Conservation (phyloP, 192 early-diverging fungal species). For the Linnemannia elongata region DNA sequence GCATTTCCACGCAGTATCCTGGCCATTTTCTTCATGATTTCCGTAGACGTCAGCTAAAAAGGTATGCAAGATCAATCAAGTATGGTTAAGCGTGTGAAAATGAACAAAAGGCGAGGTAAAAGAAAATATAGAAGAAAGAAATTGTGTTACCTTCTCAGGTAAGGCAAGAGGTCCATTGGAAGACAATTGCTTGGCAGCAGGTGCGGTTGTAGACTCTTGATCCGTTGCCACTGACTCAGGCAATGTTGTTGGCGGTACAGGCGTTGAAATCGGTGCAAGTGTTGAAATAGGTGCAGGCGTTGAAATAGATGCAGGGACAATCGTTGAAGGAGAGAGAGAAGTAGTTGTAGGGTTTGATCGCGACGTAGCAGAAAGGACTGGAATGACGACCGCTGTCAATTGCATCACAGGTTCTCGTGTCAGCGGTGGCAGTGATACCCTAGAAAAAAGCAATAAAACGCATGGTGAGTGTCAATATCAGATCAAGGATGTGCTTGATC, state of each 20-base stretch:
- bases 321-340: background rate
- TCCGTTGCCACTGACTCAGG: background rate
- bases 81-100: background rate
- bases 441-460: background rate
- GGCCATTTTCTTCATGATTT: slow-evolving; percentile 7
- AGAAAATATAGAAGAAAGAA: background rate
- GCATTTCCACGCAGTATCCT: slow-evolving; percentile 18
- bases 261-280: background rate
- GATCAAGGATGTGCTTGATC: background rate
- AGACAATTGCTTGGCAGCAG: background rate
- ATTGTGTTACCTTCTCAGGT: background rate
- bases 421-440: background rate
- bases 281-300: background rate
- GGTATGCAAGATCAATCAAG: background rate
- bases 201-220: background rate
- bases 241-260: background rate
- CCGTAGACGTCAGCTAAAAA: background rate
- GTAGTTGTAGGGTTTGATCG: background rate
- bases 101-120: background rate
- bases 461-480: background rate
- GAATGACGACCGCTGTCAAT: background rate
- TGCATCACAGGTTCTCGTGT: background rate
- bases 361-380: background rate
- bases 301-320: background rate
- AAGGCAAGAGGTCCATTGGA: background rate